Evolutionary conservation across 148 eudicot species (phyloP).

Genomic region (Heliamphora exappendiculata): DNA sequence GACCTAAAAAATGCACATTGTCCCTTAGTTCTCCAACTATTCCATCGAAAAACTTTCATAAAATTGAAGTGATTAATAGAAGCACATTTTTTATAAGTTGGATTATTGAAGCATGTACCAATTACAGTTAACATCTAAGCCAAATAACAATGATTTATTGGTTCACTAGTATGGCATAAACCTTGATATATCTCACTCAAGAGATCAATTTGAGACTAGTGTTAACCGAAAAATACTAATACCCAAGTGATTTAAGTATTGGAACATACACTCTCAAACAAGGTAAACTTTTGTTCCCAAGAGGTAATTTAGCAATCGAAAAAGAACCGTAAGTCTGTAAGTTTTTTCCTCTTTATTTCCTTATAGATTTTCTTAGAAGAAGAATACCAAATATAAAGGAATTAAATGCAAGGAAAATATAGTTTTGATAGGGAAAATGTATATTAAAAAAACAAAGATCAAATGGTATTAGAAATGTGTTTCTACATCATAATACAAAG

Average conservation of each 20-base stretch:
- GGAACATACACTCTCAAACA: no score
- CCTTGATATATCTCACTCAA: neutral
- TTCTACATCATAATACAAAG: no score
- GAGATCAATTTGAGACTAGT: no score
- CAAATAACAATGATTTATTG: neutral
- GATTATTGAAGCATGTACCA: neutral
- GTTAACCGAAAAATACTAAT: no score
- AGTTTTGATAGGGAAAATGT: neutral
- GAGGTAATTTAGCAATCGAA: neutral
- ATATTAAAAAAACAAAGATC: no score
- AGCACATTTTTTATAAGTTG: no score
- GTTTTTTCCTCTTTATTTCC: neutral
- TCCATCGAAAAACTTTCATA: no score
- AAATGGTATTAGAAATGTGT: neutral
- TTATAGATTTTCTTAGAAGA: neutral
- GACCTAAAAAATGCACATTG: no score
- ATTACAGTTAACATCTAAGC: neutral
- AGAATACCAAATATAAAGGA: neutral
- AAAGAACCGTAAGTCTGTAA: neutral
- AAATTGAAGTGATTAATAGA: no score
- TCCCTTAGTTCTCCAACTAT: no score
- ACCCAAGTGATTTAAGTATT: no score
- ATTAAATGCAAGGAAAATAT: neutral
- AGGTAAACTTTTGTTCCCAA: neutral
- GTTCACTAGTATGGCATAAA: no score